Conservation (phyloP, 805 yeast genomes). For the Teunomyces stri region DNA sequence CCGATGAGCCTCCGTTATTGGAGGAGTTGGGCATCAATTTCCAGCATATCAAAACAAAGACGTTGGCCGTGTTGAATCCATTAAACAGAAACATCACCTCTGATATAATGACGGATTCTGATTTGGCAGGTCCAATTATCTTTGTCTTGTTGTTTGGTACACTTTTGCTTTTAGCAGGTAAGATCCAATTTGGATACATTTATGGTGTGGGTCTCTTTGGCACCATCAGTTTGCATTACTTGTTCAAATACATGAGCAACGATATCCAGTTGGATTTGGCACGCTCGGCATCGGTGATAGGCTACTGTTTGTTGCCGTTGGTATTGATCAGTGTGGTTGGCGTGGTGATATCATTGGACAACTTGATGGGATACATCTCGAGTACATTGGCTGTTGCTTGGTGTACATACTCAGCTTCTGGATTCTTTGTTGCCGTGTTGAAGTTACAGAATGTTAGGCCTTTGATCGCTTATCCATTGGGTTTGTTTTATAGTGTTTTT, state of each 20-base stretch:
- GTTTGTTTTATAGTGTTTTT: slow-evolving; percentile 88
- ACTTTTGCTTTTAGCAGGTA: slow-evolving; percentile 79
- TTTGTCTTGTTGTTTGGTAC: slow-evolving; percentile 88
- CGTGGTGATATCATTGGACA: slow-evolving; percentile 66
- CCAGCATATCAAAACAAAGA: slow-evolving; percentile 78
- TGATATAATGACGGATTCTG: slow-evolving; percentile 81
- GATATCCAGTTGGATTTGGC: slow-evolving; percentile 51
- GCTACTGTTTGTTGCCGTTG: slow-evolving; percentile 89
- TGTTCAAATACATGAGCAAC: slow-evolving; percentile 85
- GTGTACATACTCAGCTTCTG: slow-evolving; percentile 94
- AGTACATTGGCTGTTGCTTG: slow-evolving; percentile 71
- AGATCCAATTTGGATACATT: slow-evolving; percentile 93
- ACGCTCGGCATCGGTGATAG: slow-evolving; percentile 87
- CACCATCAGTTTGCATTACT: slow-evolving; percentile 74
- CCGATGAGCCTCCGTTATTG: slow-evolving; percentile 90
- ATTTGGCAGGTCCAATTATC: slow-evolving; percentile 90
- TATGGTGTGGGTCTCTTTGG: slow-evolving; percentile 96
- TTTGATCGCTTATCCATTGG: slow-evolving; percentile 89
- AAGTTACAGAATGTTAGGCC: slow-evolving; percentile 82
- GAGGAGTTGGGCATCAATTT: slow-evolving; percentile 95
- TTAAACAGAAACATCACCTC: slow-evolving; percentile 57
- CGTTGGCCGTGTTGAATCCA: slow-evolving; percentile 83
- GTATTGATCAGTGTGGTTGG: slow-evolving; percentile 75
- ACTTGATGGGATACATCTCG: slow-evolving; percentile 66
- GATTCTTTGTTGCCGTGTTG: slow-evolving; percentile 83